These are phyloP conservation scores for Oenanthe sinensis DNA, from an alignment of 129 eudicot genomes.

Conservation along the genomic window DNA sequence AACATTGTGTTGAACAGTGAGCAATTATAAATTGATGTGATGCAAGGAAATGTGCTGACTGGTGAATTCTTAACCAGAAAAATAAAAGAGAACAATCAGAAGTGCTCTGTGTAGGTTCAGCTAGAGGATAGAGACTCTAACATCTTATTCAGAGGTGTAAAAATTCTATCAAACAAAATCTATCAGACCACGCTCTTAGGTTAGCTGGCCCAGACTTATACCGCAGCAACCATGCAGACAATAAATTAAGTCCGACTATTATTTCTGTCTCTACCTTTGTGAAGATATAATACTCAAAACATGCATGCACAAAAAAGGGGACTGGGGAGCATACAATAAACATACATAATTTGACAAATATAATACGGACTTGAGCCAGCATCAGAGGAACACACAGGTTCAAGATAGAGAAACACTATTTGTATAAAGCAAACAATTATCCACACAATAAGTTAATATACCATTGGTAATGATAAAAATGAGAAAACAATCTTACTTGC, in stretches of 20 bases:
- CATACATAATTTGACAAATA: not conserved
- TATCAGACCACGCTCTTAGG: not conserved
- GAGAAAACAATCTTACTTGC: conserved; percentile 47
- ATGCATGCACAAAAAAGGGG: not conserved
- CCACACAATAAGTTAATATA: not conserved
- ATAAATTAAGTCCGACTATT: not conserved
- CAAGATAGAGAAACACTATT: not conserved
- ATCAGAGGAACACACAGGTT: not conserved
- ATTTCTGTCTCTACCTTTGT: not conserved
- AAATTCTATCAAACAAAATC: not conserved
- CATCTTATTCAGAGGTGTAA: not conserved
- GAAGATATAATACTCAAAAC: not conserved
- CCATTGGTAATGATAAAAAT: not conserved
- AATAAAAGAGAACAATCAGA: not conserved
- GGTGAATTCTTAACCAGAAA: not conserved
- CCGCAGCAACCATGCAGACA: not conserved
- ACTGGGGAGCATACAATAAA: not conserved
- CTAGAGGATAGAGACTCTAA: not conserved
- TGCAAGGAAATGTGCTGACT: not conserved
- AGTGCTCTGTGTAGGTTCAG: not conserved
- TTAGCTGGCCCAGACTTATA: not conserved
- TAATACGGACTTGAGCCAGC: not conserved
- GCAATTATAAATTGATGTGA: not conserved
- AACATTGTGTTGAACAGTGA: not conserved
- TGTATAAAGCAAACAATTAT: not conserved